phyloP scores from a whole-genome alignment of 208 protist genomes.

The Leishmania major region DNA sequence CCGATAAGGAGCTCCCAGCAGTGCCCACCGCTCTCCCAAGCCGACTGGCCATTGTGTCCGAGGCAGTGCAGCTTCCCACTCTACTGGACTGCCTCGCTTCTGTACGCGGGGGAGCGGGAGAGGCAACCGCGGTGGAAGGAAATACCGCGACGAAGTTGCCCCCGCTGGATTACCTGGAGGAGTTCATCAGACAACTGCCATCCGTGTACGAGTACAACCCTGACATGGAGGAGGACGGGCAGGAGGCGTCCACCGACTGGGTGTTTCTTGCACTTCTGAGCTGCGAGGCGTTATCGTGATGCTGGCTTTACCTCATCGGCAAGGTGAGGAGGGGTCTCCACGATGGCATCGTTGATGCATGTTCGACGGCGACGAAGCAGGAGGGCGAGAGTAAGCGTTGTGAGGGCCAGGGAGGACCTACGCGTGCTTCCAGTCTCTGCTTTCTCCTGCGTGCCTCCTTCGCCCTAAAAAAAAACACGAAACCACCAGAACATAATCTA shows the following conservation, averaged over 20 bases:
- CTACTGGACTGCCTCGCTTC: constrained; percentile 28
- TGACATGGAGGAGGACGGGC: constrained; percentile 26
- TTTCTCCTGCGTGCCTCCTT: not conserved
- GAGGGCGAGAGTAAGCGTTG: not conserved
- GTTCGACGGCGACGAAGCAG: not conserved
- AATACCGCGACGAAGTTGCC: constrained; percentile 32
- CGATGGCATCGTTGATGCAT: not conserved
- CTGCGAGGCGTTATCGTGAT: constrained; percentile 28
- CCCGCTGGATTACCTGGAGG: constrained; percentile 34
- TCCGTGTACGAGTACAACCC: constrained; percentile 44
- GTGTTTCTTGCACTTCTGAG: constrained; percentile 30
- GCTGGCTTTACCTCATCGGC: not conserved
- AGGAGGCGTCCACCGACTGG: constrained; percentile 41
- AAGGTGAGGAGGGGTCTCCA: not conserved
- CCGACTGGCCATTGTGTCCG: constrained; percentile 20
- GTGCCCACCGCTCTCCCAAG: constrained; percentile 16
- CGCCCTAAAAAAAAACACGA: not conserved
- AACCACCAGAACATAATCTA: not conserved
- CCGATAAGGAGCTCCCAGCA: constrained; percentile 18
- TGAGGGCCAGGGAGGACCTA: too few species aligned
- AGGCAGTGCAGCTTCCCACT: constrained; percentile 27
- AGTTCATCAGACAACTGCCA: constrained; percentile 36
- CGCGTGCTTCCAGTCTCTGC: not conserved
- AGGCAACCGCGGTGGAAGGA: not conserved
- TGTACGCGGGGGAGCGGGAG: not conserved